Evolutionary conservation across 805 yeast genomes (phyloP).

Genomic region (Cyberlindnera mycetangii): DNA sequence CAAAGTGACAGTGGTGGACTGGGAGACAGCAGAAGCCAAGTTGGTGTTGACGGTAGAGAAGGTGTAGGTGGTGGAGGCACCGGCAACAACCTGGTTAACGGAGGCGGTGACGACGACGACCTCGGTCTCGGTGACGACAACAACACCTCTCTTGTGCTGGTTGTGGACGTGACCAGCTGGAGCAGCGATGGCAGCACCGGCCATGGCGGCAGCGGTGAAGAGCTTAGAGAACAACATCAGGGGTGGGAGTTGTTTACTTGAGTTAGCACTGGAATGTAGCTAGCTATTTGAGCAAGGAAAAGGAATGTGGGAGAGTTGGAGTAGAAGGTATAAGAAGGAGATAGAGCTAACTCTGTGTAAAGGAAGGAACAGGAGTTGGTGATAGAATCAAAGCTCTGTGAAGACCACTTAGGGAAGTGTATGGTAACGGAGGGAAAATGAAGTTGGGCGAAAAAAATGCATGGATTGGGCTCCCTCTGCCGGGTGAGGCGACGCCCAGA

Average conservation of each 20-base stretch:
- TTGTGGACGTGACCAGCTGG: slow-evolving; percentile 62
- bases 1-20: slow-evolving; percentile 25
- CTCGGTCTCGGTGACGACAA: slow-evolving; percentile 45
- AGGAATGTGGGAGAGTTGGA: slow-evolving; percentile 10
- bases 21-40: slow-evolving; percentile 27
- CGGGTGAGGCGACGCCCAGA: slow-evolving; percentile 2
- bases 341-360: slow-evolving; percentile 27
- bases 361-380: slow-evolving; percentile 33
- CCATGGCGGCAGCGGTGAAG: slow-evolving; percentile 34
- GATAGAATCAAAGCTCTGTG: slow-evolving; percentile 11
- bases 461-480: slow-evolving; percentile 1
- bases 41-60: slow-evolving; percentile 28
- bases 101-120: slow-evolving; percentile 48
- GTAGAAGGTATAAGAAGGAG: slow-evolving; percentile 10
- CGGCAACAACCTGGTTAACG: slow-evolving; percentile 35
- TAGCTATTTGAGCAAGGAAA: not conserved
- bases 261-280: not conserved
- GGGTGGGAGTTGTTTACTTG: slow-evolving; percentile 4
- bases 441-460: slow-evolving; percentile 1
- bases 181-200: slow-evolving; percentile 43
- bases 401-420: not conserved
- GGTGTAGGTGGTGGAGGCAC: slow-evolving; percentile 27
- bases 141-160: slow-evolving; percentile 54
- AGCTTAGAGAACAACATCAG: slow-evolving; percentile 50
- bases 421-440: not conserved